Percentiles rank a stretch among this genome's conserved stretches.
These are phyloP conservation scores for Hypholoma sublateritium DNA, from an alignment of 768 basidiomycete genomes.

Conservation along the genomic window DNA sequence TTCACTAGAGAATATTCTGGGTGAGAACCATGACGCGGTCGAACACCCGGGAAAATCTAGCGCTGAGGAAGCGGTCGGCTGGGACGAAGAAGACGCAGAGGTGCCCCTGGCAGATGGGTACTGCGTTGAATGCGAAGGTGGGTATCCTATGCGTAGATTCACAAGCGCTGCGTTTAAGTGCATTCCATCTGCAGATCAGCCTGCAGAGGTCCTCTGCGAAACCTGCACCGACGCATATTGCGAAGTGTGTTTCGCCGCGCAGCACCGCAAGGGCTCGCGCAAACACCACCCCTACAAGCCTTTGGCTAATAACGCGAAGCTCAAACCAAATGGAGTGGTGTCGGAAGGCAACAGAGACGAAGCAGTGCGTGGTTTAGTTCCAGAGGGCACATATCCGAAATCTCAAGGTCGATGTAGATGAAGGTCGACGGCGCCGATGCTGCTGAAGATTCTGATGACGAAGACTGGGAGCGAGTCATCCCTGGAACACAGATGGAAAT, in stretches of 20 bases:
- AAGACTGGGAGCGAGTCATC: constrained; percentile 43
- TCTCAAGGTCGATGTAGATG: constrained; percentile 34
- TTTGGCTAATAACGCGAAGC: constrained; percentile 32
- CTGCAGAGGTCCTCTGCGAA: constrained; percentile 72
- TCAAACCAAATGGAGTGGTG: constrained; percentile 23
- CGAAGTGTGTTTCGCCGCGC: constrained; percentile 83
- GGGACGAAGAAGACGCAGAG: constrained; percentile 64
- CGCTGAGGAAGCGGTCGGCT: constrained; percentile 43
- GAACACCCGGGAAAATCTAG: constrained; percentile 47
- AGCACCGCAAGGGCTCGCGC: constrained; percentile 80
- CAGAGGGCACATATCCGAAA: neutral
- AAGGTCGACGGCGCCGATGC: constrained; percentile 36
- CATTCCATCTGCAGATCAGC: constrained; percentile 59
- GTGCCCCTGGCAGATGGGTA: constrained; percentile 57
- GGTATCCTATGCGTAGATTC: constrained; percentile 7
- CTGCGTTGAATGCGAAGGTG: constrained; percentile 89
- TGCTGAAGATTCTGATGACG: constrained; percentile 36
- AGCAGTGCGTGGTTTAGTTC: constrained; percentile 21
- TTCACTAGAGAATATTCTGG: constrained; percentile 71
- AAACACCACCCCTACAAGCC: constrained; percentile 60
- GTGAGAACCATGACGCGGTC: constrained; percentile 59
- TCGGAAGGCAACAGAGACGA: constrained; percentile 20
- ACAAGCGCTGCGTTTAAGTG: neutral
- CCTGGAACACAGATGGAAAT: constrained; percentile 33
- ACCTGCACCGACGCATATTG: constrained; percentile 74